A percentile compares a stretch with the other conserved stretches of the same genome.
These are phyloP conservation scores for Dendrobium chrysotoxum DNA, from an alignment of 106 monocot species.

Conservation along the genomic window DNA sequence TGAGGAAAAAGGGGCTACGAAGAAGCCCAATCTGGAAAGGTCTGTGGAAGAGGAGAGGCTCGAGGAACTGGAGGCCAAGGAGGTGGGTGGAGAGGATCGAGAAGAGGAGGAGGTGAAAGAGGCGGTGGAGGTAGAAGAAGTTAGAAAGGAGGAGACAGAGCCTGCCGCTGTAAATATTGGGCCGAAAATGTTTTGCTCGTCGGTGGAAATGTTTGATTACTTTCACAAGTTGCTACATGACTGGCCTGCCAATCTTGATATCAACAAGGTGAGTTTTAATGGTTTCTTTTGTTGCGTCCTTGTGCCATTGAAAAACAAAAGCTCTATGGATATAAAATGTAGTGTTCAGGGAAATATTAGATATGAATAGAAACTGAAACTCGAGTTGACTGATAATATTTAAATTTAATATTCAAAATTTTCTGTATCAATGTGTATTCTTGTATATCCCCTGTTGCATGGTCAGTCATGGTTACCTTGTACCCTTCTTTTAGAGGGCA, in stretches of 20 bases:
- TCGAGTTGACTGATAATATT: no score
- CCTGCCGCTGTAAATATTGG: conserved; percentile 29
- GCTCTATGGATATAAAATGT: no score
- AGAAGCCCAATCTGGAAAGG: conserved; percentile 13
- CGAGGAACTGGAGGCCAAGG: not conserved
- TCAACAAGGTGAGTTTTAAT: conserved; percentile 67
- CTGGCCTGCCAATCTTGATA: conserved; percentile 60
- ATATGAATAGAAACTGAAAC: no score
- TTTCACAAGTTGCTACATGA: conserved; percentile 66
- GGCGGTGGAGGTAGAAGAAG: conserved; percentile 19
- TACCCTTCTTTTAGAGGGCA: no score
- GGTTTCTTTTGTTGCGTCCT: not conserved
- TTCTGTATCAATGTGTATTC: not conserved
- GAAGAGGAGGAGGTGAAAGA: conserved; percentile 19
- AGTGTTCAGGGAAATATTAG: no score
- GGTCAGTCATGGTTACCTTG: not conserved
- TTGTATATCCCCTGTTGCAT: not conserved
- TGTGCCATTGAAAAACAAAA: not conserved
- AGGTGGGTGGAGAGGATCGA: conserved; percentile 7
- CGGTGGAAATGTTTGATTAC: conserved; percentile 82
- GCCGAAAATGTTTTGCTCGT: conserved; percentile 58
- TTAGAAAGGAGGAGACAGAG: conserved; percentile 14
- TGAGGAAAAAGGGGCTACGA: conserved; percentile 6
- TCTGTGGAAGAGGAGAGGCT: conserved; percentile 1
- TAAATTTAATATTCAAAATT: not conserved